Conservation (phyloP, 371 early-diverging fungal genomes). For the Parasitella parasitica region DNA sequence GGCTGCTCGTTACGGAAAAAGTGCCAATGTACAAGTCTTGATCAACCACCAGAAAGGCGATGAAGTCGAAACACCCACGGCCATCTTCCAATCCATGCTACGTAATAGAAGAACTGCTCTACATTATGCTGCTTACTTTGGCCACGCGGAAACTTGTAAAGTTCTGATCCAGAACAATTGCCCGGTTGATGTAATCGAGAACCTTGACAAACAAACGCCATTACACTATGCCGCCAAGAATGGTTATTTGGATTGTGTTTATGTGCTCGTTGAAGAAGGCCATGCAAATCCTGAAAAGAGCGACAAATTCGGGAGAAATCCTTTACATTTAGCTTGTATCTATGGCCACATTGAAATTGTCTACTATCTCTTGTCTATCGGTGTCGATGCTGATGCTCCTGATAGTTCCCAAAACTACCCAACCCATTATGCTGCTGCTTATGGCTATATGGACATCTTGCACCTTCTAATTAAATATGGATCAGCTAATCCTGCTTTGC, state of each 20-base stretch:
- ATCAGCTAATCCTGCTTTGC: conserved; percentile 40
- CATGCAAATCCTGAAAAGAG: conserved; percentile 39
- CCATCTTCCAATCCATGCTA: conserved; percentile 38
- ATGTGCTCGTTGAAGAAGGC: conserved; percentile 47
- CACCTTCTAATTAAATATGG: conserved; percentile 48
- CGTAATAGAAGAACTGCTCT: conserved; percentile 47
- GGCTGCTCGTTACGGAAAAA: conserved; percentile 57
- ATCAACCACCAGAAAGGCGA: conserved; percentile 5
- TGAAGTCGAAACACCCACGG: not conserved
- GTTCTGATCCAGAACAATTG: conserved; percentile 49
- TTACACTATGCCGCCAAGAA: conserved; percentile 47
- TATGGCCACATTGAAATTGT: conserved; percentile 49
- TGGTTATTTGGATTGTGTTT: conserved; percentile 52
- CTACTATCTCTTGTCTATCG: conserved; percentile 39
- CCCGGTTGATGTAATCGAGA: conserved; percentile 40
- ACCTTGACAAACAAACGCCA: conserved; percentile 45
- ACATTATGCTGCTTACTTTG: conserved; percentile 60
- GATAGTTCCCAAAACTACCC: conserved; percentile 57
- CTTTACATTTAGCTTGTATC: conserved; percentile 54
- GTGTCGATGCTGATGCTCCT: conserved; percentile 44
- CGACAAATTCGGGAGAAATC: conserved; percentile 50
- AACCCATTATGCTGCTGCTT: conserved; percentile 60
- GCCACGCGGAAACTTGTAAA: conserved; percentile 47
- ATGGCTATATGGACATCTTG: conserved; percentile 47
- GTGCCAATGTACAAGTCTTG: conserved; percentile 24